Conservation (phyloP, 306 rosid species). For the Pyrus pyrifolia region DNA sequence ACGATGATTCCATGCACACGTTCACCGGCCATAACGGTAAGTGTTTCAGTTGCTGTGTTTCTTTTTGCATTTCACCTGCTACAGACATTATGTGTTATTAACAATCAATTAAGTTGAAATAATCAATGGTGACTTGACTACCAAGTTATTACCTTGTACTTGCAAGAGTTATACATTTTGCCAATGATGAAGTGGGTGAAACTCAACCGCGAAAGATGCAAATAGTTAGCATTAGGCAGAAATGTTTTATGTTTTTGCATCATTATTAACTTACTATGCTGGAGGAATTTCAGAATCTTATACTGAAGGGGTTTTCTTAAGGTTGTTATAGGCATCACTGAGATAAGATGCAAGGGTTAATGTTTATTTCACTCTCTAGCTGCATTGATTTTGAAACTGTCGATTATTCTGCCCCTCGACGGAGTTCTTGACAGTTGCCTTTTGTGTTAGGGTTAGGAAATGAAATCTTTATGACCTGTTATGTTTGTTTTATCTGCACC, state of each 20-base stretch:
- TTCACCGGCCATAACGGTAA: constrained; percentile 83
- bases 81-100: background rate
- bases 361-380: background rate
- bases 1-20: constrained; percentile 67
- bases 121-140: background rate
- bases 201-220: background rate
- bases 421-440: background rate
- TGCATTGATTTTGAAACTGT: background rate
- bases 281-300: background rate
- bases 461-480: background rate
- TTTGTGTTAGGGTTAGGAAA: background rate
- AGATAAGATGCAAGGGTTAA: background rate
- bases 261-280: background rate
- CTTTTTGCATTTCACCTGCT: background rate
- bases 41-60: background rate
- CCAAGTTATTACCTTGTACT: no score
- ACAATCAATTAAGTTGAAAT: background rate
- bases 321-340: background rate
- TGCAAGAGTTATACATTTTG: background rate
- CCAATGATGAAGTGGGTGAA: background rate
- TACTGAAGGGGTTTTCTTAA: background rate
- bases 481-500: background rate
- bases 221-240: background rate
- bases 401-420: background rate
- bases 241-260: background rate